A percentile compares a stretch with the other conserved stretches of the same genome.
These are phyloP conservation scores for Aspergillus sp. DNA, from an alignment of 2,329 filamentous ascomycete species.

Conservation along the genomic window DNA sequence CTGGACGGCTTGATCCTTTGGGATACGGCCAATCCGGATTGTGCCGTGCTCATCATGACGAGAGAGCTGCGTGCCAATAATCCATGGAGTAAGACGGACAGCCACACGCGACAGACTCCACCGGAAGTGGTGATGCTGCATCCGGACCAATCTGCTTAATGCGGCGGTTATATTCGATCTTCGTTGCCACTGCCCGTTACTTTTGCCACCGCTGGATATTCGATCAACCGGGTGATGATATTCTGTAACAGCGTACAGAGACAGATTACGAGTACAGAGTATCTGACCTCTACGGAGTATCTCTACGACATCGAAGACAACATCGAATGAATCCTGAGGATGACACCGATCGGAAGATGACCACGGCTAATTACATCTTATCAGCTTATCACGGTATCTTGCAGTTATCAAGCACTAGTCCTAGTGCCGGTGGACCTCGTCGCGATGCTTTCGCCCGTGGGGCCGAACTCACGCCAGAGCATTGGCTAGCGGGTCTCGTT, in stretches of 20 bases:
- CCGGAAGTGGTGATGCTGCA: slow-evolving; percentile 10
- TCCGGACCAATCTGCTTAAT: slow-evolving; percentile 7
- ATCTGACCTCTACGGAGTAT: too few species aligned
- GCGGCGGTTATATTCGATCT: too few species aligned
- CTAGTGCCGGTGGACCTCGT: slow-evolving; percentile 12
- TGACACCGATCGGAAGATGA: slow-evolving; percentile 14
- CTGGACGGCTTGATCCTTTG: too few species aligned
- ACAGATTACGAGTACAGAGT: too few species aligned
- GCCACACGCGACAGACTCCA: slow-evolving; percentile 6
- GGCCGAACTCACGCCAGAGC: slow-evolving; percentile 1
- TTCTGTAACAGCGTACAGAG: neutral
- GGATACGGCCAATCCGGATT: too few species aligned
- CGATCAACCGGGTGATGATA: neutral
- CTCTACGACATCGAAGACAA: neutral
- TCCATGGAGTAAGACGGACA: too few species aligned
- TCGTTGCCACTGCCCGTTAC: too few species aligned
- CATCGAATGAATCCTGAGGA: slow-evolving; percentile 2
- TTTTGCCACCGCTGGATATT: too few species aligned
- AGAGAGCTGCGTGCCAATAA: too few species aligned
- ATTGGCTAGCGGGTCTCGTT: neutral
- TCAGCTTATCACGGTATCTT: slow-evolving; percentile 19
- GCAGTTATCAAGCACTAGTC: slow-evolving; percentile 12
- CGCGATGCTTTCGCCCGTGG: slow-evolving; percentile 11
- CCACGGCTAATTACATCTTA: slow-evolving; percentile 30
- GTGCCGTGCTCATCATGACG: too few species aligned